Evolutionary conservation across 2,329 filamentous ascomycete genomes (phyloP).

Genomic region (Rhexocercosporidium sp.): DNA sequence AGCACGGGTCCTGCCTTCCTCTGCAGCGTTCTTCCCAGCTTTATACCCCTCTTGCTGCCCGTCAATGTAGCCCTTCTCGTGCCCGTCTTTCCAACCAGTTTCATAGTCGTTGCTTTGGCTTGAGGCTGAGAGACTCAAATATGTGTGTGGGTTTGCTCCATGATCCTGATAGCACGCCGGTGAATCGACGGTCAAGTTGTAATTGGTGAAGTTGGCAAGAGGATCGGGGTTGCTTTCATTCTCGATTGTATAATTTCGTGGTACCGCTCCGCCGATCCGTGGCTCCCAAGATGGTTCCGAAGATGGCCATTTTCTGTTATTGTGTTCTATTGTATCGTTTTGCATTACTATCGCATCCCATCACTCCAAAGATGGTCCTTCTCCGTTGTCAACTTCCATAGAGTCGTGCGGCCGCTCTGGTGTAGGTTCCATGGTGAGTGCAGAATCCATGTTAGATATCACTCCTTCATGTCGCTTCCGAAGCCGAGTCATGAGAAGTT

Average conservation of each 20-base stretch:
- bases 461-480: background rate
- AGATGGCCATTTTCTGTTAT: no score
- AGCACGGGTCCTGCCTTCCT: background rate
- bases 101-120: background rate
- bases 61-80: background rate
- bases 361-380: background rate
- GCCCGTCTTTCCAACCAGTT: background rate
- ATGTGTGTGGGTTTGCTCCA: background rate
- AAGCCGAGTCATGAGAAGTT: background rate
- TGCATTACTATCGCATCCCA: no score
- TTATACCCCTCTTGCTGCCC: background rate
- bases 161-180: background rate
- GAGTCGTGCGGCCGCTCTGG: background rate
- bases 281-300: no score
- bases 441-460: background rate
- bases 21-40: background rate
- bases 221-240: no score
- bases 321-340: no score
- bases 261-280: no score
- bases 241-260: no score
- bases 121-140: background rate
- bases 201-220: no score
- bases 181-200: background rate
- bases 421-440: background rate
- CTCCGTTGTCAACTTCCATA: background rate